Evolutionary conservation across 805 yeast genomes (phyloP).

Genomic region (Saccharomycopsis synnaedendra): DNA sequence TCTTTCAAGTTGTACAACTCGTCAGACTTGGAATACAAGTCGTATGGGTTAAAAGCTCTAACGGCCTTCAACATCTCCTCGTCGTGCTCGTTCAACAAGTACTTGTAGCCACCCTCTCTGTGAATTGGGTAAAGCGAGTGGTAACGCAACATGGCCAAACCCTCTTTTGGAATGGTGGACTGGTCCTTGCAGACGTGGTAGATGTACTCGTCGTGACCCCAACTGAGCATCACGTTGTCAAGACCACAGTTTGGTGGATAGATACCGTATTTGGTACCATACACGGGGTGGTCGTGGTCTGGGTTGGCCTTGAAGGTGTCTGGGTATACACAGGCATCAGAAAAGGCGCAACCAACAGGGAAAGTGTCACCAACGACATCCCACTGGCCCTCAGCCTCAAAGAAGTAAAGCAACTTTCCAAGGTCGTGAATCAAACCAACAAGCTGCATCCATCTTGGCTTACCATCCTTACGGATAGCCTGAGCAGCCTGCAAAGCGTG

Average conservation of each 20-base stretch:
- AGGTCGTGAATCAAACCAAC: constrained; percentile 64
- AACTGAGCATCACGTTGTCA: constrained; percentile 57
- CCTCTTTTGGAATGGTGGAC: constrained; percentile 54
- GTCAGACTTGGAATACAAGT: constrained; percentile 53
- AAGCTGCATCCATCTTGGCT: constrained; percentile 66
- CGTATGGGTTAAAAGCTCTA: constrained; percentile 54
- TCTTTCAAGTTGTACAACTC: constrained; percentile 35
- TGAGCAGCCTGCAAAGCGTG: constrained; percentile 70
- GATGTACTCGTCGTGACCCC: constrained; percentile 78
- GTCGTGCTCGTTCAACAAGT: constrained; percentile 55
- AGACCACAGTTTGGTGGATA: constrained; percentile 55
- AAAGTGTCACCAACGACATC: constrained; percentile 73
- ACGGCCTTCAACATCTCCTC: constrained; percentile 51
- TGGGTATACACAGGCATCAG: constrained; percentile 47
- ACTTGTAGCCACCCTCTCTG: constrained; percentile 52
- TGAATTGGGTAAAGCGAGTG: constrained; percentile 74
- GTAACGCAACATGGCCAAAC: constrained; percentile 61
- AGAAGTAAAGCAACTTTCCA: constrained; percentile 60
- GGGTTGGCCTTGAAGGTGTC: constrained; percentile 51
- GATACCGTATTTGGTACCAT: constrained; percentile 54
- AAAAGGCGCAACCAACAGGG: constrained; percentile 60
- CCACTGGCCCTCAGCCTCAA: constrained; percentile 70
- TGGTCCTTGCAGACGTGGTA: constrained; percentile 58
- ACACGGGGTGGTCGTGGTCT: constrained; percentile 49
- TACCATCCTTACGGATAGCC: constrained; percentile 53